Conservation (phyloP, 805 yeast species). For the Starmerella vaccinii region DNA sequence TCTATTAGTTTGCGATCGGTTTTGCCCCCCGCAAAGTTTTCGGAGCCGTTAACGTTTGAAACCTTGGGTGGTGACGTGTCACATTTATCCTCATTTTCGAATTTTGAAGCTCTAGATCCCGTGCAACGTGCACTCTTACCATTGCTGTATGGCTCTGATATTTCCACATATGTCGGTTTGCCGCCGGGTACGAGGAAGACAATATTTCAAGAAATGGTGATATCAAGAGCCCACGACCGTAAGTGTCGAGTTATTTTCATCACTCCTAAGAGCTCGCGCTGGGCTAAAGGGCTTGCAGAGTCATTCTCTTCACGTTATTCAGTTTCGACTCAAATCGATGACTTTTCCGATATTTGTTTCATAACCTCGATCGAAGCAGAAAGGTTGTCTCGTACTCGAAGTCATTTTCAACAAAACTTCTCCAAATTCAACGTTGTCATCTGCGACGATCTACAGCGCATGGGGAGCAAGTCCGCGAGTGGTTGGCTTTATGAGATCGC, state of each 20-base stretch:
- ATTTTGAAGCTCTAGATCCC: not conserved
- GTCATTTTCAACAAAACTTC: slow-evolving; percentile 28
- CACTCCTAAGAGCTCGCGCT: not conserved
- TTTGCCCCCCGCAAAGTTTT: slow-evolving; percentile 39
- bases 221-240: not conserved
- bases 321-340: not conserved
- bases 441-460: slow-evolving; percentile 59
- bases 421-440: slow-evolving; percentile 59
- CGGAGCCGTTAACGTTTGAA: not conserved
- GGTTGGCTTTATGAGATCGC: slow-evolving; percentile 63
- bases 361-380: not conserved
- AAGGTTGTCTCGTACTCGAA: not conserved
- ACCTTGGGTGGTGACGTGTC: not conserved
- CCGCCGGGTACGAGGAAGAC: slow-evolving; percentile 8
- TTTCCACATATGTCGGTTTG: slow-evolving; percentile 48
- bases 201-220: not conserved
- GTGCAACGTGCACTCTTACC: slow-evolving; percentile 6
- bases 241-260: slow-evolving; percentile 2
- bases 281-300: not conserved
- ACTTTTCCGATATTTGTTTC: not conserved
- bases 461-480: slow-evolving; percentile 47
- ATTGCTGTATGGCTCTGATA: not conserved
- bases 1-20: slow-evolving; percentile 50
- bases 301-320: not conserved
- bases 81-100: not conserved